Conservation (phyloP, 169 alveolate species). For the Plasmodium chabaudi region DNA sequence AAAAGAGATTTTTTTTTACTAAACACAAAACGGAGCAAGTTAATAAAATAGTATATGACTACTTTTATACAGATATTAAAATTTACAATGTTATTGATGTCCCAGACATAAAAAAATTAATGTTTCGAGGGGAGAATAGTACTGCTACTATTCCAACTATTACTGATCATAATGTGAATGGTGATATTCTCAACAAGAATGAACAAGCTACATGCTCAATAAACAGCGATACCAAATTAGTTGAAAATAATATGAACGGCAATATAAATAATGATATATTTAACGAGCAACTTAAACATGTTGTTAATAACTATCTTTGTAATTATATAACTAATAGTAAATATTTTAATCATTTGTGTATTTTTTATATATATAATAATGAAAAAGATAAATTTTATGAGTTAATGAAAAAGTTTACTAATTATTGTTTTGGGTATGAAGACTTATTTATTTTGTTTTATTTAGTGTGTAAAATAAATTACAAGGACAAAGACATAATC, state of each 20-base stretch:
- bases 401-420: slow-evolving; percentile 15
- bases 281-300: slow-evolving; percentile 20
- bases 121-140: neutral
- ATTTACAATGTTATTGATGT: slow-evolving; percentile 37
- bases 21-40: slow-evolving; percentile 22
- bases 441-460: slow-evolving; percentile 64
- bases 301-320: slow-evolving; percentile 16
- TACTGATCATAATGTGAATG: too few relatives aligned
- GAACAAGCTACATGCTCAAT: neutral
- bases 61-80: slow-evolving; percentile 59
- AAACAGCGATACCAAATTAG: neutral
- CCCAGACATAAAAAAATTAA: slow-evolving; percentile 5
- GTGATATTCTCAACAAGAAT: neutral
- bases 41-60: slow-evolving; percentile 50
- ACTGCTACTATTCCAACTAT: too few relatives aligned
- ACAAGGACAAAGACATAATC: slow-evolving; percentile 14
- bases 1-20: slow-evolving; percentile 59
- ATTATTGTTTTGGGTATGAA: slow-evolving; percentile 56
- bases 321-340: slow-evolving; percentile 47
- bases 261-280: slow-evolving; percentile 2
- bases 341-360: slow-evolving; percentile 38
- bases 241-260: slow-evolving; percentile 6
- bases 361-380: slow-evolving; percentile 56
- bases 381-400: slow-evolving; percentile 49
- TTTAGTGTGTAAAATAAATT: slow-evolving; percentile 52